phyloP scores from a whole-genome alignment of 2,329 filamentous ascomycete species.

The Penicillium sp. region DNA sequence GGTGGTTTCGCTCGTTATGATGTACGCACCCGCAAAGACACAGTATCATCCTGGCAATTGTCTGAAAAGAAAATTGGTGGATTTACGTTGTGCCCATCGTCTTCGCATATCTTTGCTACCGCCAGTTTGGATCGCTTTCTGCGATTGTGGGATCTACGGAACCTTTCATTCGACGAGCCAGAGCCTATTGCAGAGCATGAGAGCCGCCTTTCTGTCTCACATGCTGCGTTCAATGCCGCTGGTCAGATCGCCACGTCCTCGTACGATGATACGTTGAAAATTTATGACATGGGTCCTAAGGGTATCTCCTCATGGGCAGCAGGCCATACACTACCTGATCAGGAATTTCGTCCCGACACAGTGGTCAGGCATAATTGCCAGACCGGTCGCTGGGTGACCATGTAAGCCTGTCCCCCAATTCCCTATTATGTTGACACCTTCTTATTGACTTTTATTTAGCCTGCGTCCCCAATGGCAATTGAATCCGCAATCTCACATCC shows the following conservation, averaged over 20 bases:
- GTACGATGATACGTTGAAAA: constrained; percentile 93
- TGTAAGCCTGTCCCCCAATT: constrained; percentile 48
- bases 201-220: constrained; percentile 81
- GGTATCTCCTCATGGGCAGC: constrained; percentile 60
- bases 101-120: constrained; percentile 81
- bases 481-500: constrained; percentile 71
- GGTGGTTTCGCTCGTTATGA: constrained; percentile 82
- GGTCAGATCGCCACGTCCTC: constrained; percentile 88
- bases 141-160: constrained; percentile 89
- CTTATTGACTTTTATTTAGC: constrained; percentile 35
- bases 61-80: constrained; percentile 95
- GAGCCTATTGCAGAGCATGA: constrained; percentile 76
- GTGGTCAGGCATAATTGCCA: constrained; percentile 88
- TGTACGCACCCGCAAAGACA: constrained; percentile 58
- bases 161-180: constrained; percentile 64
- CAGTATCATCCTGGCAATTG: constrained; percentile 69
- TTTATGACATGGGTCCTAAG: constrained; percentile 70
- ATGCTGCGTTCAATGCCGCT: constrained; percentile 82
- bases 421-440: background rate
- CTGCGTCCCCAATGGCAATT: constrained; percentile 87
- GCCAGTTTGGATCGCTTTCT: constrained; percentile 86
- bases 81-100: constrained; percentile 77
- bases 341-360: constrained; percentile 67
- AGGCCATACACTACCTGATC: constrained; percentile 58
- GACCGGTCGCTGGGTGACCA: constrained; percentile 91